These are phyloP conservation scores for Ophioceras dolichostomum DNA, from an alignment of 2,329 filamentous ascomycete species.

Conservation along the genomic window DNA sequence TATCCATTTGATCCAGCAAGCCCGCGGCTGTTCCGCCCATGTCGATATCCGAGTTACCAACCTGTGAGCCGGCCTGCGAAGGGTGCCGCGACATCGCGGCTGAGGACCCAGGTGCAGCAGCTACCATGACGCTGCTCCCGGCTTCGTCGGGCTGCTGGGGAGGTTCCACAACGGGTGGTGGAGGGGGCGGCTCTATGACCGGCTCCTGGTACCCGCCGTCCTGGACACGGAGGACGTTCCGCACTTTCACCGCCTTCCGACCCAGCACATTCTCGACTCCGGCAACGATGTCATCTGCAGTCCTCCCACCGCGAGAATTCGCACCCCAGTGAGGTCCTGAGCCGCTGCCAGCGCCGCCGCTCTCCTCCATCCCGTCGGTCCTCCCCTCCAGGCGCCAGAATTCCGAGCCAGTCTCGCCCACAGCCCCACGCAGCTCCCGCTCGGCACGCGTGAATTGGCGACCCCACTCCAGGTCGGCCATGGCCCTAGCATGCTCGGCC, in stretches of 20 bases:
- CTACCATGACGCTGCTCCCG: conserved; percentile 28
- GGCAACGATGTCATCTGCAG: conserved; percentile 60
- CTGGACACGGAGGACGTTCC: conserved; percentile 58
- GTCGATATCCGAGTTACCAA: conserved; percentile 49
- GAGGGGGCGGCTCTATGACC: conserved; percentile 27
- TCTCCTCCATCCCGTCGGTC: conserved; percentile 36
- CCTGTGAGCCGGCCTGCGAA: conserved; percentile 42
- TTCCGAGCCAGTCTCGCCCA: conserved; percentile 47
- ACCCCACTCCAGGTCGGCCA: conserved; percentile 62
- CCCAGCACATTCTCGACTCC: conserved; percentile 63
- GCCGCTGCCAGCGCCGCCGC: conserved; percentile 11
- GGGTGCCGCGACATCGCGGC: conserved; percentile 35
- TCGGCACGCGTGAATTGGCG: conserved; percentile 64
- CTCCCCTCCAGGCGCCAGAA: conserved; percentile 52
- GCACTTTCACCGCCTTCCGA: conserved; percentile 51
- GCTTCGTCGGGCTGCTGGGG: conserved; percentile 8
- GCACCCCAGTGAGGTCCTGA: no score
- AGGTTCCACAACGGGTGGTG: conserved; percentile 14
- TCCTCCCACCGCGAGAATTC: no score
- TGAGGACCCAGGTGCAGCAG: conserved; percentile 13
- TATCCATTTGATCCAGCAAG: conserved; percentile 51
- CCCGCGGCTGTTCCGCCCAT: conserved; percentile 53
- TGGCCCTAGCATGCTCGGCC: conserved; percentile 59
- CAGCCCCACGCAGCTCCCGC: conserved; percentile 55
- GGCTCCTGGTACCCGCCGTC: conserved; percentile 65